These are phyloP conservation scores for Cajanus cajan DNA, from an alignment of 306 rosid species.

Conservation along the genomic window DNA sequence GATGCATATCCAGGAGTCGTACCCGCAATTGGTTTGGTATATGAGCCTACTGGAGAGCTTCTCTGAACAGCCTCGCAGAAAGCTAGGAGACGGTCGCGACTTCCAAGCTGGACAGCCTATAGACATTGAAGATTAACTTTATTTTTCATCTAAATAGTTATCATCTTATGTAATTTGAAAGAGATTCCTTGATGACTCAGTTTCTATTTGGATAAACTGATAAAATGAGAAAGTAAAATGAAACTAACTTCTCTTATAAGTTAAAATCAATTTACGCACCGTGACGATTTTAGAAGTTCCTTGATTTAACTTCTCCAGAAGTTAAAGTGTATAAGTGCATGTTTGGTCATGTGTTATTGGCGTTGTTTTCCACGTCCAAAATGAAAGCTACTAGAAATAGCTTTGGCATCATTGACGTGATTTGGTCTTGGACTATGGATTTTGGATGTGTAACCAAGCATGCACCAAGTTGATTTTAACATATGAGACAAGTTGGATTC, in stretches of 20 bases:
- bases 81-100: constrained; percentile 72
- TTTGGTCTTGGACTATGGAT: too few relatives aligned
- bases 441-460: too few relatives aligned
- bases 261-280: neutral
- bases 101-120: constrained; percentile 88
- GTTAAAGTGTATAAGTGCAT: neutral
- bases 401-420: too few relatives aligned
- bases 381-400: too few relatives aligned
- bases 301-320: neutral
- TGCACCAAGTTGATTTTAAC: neutral
- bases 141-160: neutral
- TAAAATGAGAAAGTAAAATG: neutral
- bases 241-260: neutral
- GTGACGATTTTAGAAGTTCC: neutral
- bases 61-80: constrained; percentile 95
- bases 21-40: constrained; percentile 82
- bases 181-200: constrained; percentile 5
- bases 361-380: too few relatives aligned
- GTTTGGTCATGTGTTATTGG: too few relatives aligned
- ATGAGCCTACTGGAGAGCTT: constrained; percentile 88
- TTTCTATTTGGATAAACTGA: neutral
- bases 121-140: constrained; percentile 13
- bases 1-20: constrained; percentile 92
- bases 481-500: neutral
- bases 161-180: neutral